phyloP scores from a whole-genome alignment of 164 flowering plant genomes.

The Vitis cinerea region DNA sequence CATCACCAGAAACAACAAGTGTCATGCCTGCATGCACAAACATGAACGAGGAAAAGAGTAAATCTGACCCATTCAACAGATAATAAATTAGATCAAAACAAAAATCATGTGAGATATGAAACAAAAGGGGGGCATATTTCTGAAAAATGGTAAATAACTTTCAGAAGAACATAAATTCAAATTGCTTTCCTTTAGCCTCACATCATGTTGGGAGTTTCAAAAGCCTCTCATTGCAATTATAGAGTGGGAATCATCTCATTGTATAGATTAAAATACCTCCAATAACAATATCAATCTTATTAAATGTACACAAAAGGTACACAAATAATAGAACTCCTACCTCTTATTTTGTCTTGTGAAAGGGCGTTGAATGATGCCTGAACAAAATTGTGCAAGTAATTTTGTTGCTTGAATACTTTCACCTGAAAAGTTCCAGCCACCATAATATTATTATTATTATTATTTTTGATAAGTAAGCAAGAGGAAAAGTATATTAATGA shows the following conservation, averaged over 20 bases:
- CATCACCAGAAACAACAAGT: constrained; percentile 99
- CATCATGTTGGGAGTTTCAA: too few relatives aligned
- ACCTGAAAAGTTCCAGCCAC: constrained; percentile 56
- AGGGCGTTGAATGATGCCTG: constrained; percentile 92
- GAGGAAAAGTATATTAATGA: too few relatives aligned
- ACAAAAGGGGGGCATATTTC: not conserved
- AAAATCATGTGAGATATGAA: not conserved
- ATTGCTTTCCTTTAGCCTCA: too few relatives aligned
- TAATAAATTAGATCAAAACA: not conserved
- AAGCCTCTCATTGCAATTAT: not conserved
- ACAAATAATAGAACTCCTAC: constrained; percentile 26
- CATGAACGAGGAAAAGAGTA: not conserved
- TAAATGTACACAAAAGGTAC: not conserved
- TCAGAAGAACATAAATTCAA: too few relatives aligned
- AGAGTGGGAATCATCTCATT: not conserved
- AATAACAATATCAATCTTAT: not conserved
- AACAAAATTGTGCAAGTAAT: constrained; percentile 89
- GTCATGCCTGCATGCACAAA: constrained; percentile 63
- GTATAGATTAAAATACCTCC: not conserved
- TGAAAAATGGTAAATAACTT: too few relatives aligned
- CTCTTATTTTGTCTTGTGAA: constrained; percentile 71
- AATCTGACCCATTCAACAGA: not conserved
- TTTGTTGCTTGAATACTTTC: constrained; percentile 80
- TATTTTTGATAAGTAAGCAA: too few relatives aligned
- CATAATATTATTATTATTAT: not conserved